These are phyloP conservation scores for Castanea mollissima DNA, from an alignment of 306 rosid genomes.

Conservation along the genomic window DNA sequence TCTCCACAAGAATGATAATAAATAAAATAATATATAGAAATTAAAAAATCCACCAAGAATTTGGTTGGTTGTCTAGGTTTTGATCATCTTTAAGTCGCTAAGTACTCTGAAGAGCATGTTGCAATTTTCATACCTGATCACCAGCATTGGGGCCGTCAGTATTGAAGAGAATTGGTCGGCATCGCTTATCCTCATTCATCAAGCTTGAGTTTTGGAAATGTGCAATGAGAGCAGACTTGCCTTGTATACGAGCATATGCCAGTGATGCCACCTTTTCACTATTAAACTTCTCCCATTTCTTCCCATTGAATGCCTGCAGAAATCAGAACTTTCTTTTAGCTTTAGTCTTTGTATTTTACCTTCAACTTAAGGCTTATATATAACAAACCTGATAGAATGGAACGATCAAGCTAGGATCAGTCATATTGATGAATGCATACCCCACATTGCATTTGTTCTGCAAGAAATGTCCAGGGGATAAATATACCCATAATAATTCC, in stretches of 20 bases:
- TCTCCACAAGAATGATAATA: background rate
- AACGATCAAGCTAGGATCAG: conserved; percentile 70
- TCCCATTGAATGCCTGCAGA: conserved; percentile 75
- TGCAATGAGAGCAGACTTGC: conserved; percentile 76
- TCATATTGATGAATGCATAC: conserved; percentile 90
- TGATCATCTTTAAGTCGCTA: background rate
- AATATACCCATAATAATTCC: background rate
- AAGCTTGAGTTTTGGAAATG: conserved; percentile 88
- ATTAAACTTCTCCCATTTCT: conserved; percentile 91
- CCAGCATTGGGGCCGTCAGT: conserved; percentile 90
- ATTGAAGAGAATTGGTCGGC: conserved; percentile 89
- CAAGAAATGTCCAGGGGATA: conserved; percentile 27
- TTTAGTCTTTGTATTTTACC: background rate
- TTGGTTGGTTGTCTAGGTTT: background rate
- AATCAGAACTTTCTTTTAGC: background rate
- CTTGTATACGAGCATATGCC: conserved; percentile 87
- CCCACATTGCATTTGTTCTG: conserved; percentile 96
- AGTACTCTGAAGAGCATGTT: background rate
- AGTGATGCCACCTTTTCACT: conserved; percentile 90
- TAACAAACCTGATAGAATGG: conserved; percentile 72
- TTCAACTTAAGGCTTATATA: background rate
- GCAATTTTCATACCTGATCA: conserved; percentile 52
- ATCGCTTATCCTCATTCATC: conserved; percentile 80
- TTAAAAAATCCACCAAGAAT: background rate
- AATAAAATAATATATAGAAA: background rate